A percentile compares a stretch with the other conserved stretches of the same genome.
These are phyloP conservation scores for Colletotrichum higginsianum DNA, from an alignment of 2,329 filamentous ascomycete species.

Conservation along the genomic window DNA sequence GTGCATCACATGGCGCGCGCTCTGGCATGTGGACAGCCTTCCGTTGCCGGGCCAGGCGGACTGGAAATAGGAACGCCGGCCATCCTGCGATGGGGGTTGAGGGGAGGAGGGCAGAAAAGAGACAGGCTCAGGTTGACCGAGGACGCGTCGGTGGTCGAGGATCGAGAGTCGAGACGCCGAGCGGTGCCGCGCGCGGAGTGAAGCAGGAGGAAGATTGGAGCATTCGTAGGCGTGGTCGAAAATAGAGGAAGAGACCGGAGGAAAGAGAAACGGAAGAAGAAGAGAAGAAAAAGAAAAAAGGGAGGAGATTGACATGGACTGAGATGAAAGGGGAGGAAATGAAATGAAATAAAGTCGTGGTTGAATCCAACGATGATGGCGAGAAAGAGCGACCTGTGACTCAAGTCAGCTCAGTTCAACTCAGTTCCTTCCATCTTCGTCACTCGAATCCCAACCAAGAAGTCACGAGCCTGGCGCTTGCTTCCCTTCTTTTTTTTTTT, in stretches of 20 bases:
- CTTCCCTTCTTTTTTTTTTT: slow-evolving; percentile 27
- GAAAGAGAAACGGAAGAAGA: too few relatives aligned
- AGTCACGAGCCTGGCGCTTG: slow-evolving; percentile 30
- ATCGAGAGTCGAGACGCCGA: slow-evolving; percentile 37
- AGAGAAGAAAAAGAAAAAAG: neutral
- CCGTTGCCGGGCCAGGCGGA: slow-evolving; percentile 14
- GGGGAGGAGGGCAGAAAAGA: neutral
- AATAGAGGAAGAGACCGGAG: slow-evolving; percentile 12
- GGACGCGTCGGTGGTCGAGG: slow-evolving; percentile 31
- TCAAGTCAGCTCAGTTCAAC: too few relatives aligned
- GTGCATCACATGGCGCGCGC: slow-evolving; percentile 43
- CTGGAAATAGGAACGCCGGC: slow-evolving; percentile 19
- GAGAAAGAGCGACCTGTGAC: slow-evolving; percentile 8
- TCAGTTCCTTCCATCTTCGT: neutral
- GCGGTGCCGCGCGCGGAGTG: slow-evolving; percentile 41
- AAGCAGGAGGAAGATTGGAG: slow-evolving; percentile 22
- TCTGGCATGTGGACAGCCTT: slow-evolving; percentile 20
- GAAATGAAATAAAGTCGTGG: slow-evolving; percentile 14
- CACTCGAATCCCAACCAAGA: slow-evolving; percentile 8
- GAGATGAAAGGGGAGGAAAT: neutral
- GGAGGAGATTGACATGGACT: too few relatives aligned
- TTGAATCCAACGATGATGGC: neutral
- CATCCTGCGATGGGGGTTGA: slow-evolving; percentile 26
- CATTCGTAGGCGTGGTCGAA: slow-evolving; percentile 9
- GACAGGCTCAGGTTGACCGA: slow-evolving; percentile 33